A percentile compares a stretch with the other conserved stretches of the same genome.
Evolutionary conservation across 208 protist species (phyloP).

Genomic region (Leishmania amazonensis): DNA sequence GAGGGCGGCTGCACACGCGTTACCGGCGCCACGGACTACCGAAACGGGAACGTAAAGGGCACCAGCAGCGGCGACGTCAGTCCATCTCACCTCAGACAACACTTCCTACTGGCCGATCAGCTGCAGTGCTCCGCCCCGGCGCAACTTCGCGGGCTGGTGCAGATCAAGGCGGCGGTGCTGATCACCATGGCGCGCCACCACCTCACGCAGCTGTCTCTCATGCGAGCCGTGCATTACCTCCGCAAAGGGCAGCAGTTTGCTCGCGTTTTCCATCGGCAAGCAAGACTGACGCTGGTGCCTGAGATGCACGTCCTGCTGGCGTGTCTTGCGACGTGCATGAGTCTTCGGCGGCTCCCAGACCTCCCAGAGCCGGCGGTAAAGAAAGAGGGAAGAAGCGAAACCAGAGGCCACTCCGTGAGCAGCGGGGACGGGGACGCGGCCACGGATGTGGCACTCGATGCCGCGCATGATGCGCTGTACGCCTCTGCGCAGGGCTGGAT

Average conservation of each 20-base stretch:
- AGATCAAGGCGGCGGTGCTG: slow-evolving; percentile 54
- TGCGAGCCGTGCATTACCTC: slow-evolving; percentile 32
- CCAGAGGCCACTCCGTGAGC: slow-evolving; percentile 3
- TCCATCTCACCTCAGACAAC: background rate
- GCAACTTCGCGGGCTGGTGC: slow-evolving; percentile 56
- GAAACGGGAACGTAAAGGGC: background rate
- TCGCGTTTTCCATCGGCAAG: slow-evolving; percentile 47
- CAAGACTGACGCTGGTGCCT: slow-evolving; percentile 20
- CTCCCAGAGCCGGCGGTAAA: background rate
- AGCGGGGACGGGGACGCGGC: slow-evolving; percentile 2
- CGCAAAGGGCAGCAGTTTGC: slow-evolving; percentile 48
- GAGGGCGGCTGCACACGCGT: background rate
- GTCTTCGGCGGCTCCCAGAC: slow-evolving; percentile 42
- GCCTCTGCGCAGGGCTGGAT: slow-evolving; percentile 25
- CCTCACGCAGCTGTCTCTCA: slow-evolving; percentile 46
- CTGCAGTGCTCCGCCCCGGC: slow-evolving; percentile 20
- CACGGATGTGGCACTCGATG: background rate
- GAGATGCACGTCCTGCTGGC: slow-evolving; percentile 60
- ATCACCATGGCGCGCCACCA: slow-evolving; percentile 42
- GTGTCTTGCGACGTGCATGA: slow-evolving; percentile 38
- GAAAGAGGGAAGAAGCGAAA: background rate
- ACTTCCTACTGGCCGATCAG: slow-evolving; percentile 1
- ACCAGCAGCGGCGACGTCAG: background rate
- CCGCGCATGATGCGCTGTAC: background rate
- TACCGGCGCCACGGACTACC: background rate